Evolutionary conservation across 768 basidiomycete genomes (phyloP).

Genomic region (Tricholoma sp.): DNA sequence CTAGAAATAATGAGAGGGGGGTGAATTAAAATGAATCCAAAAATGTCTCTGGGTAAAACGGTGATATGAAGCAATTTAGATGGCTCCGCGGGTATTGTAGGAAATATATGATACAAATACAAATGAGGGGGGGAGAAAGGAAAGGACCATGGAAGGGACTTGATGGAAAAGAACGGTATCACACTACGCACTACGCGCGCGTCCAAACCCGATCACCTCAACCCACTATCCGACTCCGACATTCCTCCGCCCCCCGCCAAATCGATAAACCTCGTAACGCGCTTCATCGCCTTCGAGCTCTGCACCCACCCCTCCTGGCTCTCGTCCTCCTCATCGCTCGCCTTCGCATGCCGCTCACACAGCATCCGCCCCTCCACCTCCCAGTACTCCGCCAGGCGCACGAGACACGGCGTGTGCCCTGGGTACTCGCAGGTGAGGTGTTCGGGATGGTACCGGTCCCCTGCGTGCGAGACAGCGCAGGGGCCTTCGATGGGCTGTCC

Average conservation of each 20-base stretch:
- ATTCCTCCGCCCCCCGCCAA: conserved; percentile 31
- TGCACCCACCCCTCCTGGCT: conserved; percentile 26
- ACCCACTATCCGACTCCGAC: conserved; percentile 5
- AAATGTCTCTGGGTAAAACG: too few species aligned
- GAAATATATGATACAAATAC: neutral
- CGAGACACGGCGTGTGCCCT: conserved; percentile 41
- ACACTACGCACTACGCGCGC: too few species aligned
- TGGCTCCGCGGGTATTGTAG: too few species aligned
- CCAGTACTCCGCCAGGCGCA: conserved; percentile 78
- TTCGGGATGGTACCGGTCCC: conserved; percentile 82
- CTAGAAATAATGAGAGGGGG: too few species aligned
- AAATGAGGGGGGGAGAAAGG: neutral
- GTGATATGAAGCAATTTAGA: too few species aligned
- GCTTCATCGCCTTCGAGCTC: conserved; percentile 60
- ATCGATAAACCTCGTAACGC: conserved; percentile 81
- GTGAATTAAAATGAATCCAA: too few species aligned
- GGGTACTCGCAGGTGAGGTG: conserved; percentile 81
- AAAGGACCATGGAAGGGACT: neutral
- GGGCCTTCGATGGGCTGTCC: conserved; percentile 91
- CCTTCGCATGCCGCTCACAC: conserved; percentile 74
- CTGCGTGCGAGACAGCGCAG: conserved; percentile 81
- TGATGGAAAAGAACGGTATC: too few species aligned
- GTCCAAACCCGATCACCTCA: neutral
- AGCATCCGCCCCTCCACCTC: conserved; percentile 83
- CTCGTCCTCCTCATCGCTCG: conserved; percentile 22